Evolutionary conservation across 2,329 filamentous ascomycete genomes (phyloP).

Genomic region (Trichoderma guizhouense): DNA sequence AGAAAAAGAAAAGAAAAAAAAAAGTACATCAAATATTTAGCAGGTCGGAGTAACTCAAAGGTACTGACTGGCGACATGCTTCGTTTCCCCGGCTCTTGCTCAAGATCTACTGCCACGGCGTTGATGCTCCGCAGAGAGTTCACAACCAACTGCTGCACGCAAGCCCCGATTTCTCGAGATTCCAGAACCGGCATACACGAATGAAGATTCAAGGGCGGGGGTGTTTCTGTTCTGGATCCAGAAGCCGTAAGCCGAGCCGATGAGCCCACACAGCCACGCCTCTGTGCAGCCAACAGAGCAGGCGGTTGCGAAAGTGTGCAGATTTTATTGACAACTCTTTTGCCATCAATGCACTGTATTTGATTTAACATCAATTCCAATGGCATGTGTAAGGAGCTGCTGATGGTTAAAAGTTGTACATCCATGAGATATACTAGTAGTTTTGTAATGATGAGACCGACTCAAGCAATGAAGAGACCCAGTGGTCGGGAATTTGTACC

Average conservation of each 20-base stretch:
- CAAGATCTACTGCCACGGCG: neutral
- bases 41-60: neutral
- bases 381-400: neutral
- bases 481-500: neutral
- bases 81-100: neutral
- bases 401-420: neutral
- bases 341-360: neutral
- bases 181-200: slow-evolving; percentile 8
- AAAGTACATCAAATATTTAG: neutral
- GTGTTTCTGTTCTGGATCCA: neutral
- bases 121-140: neutral
- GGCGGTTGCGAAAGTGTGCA: neutral
- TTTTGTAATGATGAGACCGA: neutral
- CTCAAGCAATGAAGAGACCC: too few species aligned
- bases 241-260: slow-evolving; percentile 3
- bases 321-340: neutral
- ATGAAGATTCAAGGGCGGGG: neutral
- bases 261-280: slow-evolving; percentile 2
- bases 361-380: neutral
- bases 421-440: neutral
- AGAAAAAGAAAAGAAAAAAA: neutral
- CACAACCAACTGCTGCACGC: neutral
- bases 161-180: neutral
- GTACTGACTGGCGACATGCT: neutral
- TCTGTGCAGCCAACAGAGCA: neutral